These are phyloP conservation scores for Arachnopeziza araneosa DNA, from an alignment of 2,329 filamentous ascomycete genomes.

Conservation along the genomic window DNA sequence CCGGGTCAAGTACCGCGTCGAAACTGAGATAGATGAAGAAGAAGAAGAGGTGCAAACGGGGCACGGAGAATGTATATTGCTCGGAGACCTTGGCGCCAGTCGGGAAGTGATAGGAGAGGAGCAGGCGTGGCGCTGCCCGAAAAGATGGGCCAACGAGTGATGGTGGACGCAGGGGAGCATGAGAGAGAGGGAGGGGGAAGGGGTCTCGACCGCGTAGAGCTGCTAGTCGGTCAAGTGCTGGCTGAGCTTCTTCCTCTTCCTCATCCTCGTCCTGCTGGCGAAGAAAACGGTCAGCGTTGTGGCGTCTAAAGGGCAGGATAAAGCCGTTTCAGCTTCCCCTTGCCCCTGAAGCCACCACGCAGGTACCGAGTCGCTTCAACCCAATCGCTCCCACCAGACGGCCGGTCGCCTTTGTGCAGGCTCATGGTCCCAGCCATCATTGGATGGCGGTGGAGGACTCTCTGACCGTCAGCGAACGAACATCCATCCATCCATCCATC, in stretches of 20 bases:
- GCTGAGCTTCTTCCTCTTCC: neutral
- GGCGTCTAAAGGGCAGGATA: neutral
- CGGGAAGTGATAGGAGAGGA: neutral
- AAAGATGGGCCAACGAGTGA: neutral
- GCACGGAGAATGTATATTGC: neutral
- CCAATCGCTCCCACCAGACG: neutral
- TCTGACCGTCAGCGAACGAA: too few relatives aligned
- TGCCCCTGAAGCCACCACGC: neutral
- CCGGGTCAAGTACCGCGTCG: neutral
- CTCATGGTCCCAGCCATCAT: neutral
- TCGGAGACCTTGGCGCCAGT: neutral
- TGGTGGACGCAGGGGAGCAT: neutral
- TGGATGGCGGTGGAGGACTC: neutral
- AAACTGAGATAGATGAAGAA: neutral
- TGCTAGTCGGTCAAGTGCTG: too few relatives aligned
- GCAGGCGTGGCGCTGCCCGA: neutral
- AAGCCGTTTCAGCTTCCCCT: neutral
- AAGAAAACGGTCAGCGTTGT: neutral
- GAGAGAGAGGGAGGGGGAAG: neutral
- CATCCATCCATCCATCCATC: too few relatives aligned
- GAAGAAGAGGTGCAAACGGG: neutral
- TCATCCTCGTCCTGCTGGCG: too few relatives aligned
- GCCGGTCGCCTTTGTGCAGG: neutral
- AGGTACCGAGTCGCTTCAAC: neutral
- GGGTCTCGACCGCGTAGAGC: too few relatives aligned